phyloP scores from a whole-genome alignment of 139 green algal genomes.

The Chlamydomonas sphaeroides region DNA sequence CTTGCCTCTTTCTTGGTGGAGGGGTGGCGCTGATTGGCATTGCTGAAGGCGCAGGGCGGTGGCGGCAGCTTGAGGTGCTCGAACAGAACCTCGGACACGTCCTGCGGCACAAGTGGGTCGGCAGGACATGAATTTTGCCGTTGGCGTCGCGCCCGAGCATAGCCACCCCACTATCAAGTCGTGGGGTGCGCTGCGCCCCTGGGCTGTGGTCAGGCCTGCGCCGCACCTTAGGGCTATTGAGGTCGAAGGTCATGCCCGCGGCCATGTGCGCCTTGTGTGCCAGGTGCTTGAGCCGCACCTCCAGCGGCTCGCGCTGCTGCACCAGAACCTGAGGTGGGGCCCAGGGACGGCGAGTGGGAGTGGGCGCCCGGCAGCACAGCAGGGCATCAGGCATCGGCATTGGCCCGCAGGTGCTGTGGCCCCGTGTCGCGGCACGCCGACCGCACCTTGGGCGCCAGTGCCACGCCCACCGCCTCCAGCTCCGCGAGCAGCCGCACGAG shows the following conservation, averaged over 20 bases:
- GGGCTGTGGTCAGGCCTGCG: too few relatives aligned
- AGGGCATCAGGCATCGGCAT: too few relatives aligned
- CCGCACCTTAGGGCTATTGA: slow-evolving; percentile 43
- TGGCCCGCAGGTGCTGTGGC: background rate
- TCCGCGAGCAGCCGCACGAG: slow-evolving; percentile 73
- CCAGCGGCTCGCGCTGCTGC: slow-evolving; percentile 60
- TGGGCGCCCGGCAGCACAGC: too few relatives aligned
- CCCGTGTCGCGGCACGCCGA: background rate
- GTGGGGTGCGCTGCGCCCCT: too few relatives aligned
- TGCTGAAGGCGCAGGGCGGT: slow-evolving; percentile 59
- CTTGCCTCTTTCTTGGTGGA: slow-evolving; percentile 38
- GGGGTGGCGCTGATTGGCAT: slow-evolving; percentile 11
- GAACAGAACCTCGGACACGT: slow-evolving; percentile 74
- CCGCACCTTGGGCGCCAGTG: slow-evolving; percentile 49
- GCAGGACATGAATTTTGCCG: too few relatives aligned
- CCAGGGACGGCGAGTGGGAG: too few relatives aligned
- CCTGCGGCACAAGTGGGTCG: too few relatives aligned
- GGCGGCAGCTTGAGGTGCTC: slow-evolving; percentile 67
- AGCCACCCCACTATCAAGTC: too few relatives aligned
- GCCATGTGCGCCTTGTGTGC: slow-evolving; percentile 45
- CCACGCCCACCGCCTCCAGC: slow-evolving; percentile 77
- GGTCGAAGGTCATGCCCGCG: slow-evolving; percentile 47
- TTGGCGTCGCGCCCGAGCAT: too few relatives aligned
- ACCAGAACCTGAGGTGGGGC: slow-evolving; percentile 35
- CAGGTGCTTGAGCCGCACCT: slow-evolving; percentile 64